Evolutionary conservation across 306 rosid species (phyloP).

Genomic region (Cucurbita pepo): DNA sequence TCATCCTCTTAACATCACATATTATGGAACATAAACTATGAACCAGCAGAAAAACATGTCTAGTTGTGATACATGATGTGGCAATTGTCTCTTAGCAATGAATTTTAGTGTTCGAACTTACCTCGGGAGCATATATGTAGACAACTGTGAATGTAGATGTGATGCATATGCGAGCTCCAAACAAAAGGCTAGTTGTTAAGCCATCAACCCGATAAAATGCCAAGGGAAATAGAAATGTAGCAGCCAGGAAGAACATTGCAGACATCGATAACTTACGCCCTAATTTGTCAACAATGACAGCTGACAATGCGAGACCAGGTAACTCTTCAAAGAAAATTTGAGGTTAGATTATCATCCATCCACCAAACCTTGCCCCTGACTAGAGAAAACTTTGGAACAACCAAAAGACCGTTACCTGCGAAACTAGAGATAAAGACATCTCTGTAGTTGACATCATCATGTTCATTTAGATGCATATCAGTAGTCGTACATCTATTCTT

Average conservation of each 20-base stretch:
- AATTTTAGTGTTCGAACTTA: background rate
- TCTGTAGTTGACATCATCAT: slow-evolving; percentile 39
- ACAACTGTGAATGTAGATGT: slow-evolving; percentile 69
- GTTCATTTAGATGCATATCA: slow-evolving; percentile 23
- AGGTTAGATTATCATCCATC: slow-evolving; percentile 15
- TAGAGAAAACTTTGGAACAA: slow-evolving; percentile 2
- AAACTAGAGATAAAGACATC: slow-evolving; percentile 74
- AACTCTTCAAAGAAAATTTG: slow-evolving; percentile 47
- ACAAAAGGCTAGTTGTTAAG: slow-evolving; percentile 59
- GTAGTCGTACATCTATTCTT: slow-evolving; percentile 34
- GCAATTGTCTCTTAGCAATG: background rate
- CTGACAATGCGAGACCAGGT: slow-evolving; percentile 77
- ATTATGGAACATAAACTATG: background rate
- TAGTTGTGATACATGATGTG: background rate
- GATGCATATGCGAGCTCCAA: slow-evolving; percentile 96
- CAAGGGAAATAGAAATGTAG: slow-evolving; percentile 69
- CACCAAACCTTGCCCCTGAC: background rate
- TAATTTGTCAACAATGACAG: slow-evolving; percentile 61
- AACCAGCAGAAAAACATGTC: background rate
- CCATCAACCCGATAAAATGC: slow-evolving; percentile 40
- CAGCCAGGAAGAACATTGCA: slow-evolving; percentile 60
- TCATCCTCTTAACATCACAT: background rate
- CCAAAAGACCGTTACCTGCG: slow-evolving; percentile 45
- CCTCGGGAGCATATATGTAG: slow-evolving; percentile 97
- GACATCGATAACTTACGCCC: slow-evolving; percentile 92